These are phyloP conservation scores for Gossypium aridum DNA, from an alignment of 441 rosid species.

Conservation along the genomic window DNA sequence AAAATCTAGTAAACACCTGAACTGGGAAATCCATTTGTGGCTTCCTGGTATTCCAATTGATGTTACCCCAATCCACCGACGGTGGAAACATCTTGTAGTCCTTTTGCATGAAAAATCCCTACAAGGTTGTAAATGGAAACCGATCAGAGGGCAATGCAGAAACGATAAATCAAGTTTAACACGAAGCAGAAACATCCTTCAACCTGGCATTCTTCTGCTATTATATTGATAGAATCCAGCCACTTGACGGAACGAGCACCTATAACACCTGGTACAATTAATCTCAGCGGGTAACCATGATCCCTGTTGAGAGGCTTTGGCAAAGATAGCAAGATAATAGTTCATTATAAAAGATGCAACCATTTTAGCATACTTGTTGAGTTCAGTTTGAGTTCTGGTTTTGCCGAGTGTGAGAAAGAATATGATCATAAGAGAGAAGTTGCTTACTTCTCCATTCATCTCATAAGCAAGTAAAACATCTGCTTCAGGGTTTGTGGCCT, in stretches of 20 bases:
- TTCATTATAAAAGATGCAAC: not conserved
- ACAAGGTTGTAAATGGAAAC: conserved; percentile 14
- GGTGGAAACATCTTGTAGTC: conserved; percentile 99
- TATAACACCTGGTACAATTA: conserved; percentile 91
- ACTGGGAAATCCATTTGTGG: conserved; percentile 98
- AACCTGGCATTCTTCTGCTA: conserved; percentile 91
- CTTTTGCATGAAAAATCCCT: conserved; percentile 99
- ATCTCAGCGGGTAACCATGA: conserved; percentile 90
- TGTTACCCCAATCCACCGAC: conserved; percentile 88
- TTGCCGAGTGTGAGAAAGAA: not conserved
- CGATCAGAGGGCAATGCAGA: not conserved
- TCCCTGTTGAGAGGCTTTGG: conserved; percentile 82
- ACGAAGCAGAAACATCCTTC: not conserved
- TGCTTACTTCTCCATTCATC: conserved; percentile 89
- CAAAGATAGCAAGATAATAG: conserved; percentile 11
- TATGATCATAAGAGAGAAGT: not conserved
- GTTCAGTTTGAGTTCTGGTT: not conserved
- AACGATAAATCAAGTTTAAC: not conserved
- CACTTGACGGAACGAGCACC: conserved; percentile 99
- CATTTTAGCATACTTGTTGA: not conserved
- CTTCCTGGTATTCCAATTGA: conserved; percentile 77
- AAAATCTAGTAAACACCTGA: conserved; percentile 50
- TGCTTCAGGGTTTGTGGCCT: conserved; percentile 88
- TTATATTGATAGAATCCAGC: conserved; percentile 78
- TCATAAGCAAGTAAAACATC: conserved; percentile 96